Base-by-base conservation (phyloP, 495 filamentous ascomycete genomes). In the Entonaema liquescens region DNA sequence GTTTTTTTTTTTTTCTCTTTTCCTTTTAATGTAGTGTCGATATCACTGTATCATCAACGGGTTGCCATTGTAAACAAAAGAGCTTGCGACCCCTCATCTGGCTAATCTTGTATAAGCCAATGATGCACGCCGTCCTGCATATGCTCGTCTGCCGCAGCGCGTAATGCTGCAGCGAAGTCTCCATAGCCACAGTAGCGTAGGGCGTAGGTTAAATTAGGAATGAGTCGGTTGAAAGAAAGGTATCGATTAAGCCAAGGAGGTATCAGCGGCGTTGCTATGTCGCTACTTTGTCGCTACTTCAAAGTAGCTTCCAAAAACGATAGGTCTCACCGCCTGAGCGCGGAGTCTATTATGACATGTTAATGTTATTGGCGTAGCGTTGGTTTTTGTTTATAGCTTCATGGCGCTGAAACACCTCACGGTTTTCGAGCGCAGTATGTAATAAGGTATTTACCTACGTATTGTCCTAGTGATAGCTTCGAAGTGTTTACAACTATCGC, bases 61-160 rank as follows among this genome's bases (percentile, higher is more conserved):
- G 64, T 68, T 65, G 56, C 60, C 25, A 19, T 62, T 54, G 70
- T 73, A 73, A 68, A 69, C 65, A 73, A 73, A 57, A 21, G 36
- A 31, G 5, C 29, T 54, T 31, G 36, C 11, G 36, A 61, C 47
- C 55, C 56, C 54, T 58, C 64, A 44, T 47, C n/a, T 65, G 54
- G 62, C 49, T 57, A 65, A 65, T 65, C 38, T 49, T 17, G 26
- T 56, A 56, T 19, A 56, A 56, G 53, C 53, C 53, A 56, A 56
- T 56, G 53, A 56, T 33, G 53, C 53, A 56, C 2, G 53, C 28
- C n/a, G 25, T 56, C 29, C 28, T 59, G 35, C 58, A 61, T 28
- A 23, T 62, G 54, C 29, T 69, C 50, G 28, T 62, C 56, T 68
- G 38, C 33, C 44, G 65, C 70, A 28, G 70, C 70, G 53, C 53